A percentile compares a stretch with the other conserved stretches of the same genome.
Evolutionary conservation across 1,284 basidiomycete genomes (phyloP).

Genomic region (Ganoderma leucocontextum): DNA sequence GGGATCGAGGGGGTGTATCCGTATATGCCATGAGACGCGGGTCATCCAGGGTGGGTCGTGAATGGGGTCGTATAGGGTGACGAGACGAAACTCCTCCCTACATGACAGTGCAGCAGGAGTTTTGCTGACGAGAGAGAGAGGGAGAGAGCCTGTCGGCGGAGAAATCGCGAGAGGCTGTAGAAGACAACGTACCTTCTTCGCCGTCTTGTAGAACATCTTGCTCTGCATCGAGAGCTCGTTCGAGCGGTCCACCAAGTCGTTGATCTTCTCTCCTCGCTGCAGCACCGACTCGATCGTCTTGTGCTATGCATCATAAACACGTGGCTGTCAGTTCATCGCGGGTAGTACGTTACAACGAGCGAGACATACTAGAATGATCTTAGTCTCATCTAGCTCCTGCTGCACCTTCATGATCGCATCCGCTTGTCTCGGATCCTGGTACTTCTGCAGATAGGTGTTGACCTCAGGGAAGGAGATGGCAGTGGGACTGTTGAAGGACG

Average conservation of each 20-base stretch:
- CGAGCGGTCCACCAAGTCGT: conserved; percentile 96
- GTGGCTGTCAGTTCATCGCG: not conserved
- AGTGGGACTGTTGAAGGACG: conserved; percentile 68
- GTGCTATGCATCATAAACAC: conserved; percentile 64
- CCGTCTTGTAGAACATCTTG: conserved; percentile 91
- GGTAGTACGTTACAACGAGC: not conserved
- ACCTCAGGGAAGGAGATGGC: conserved; percentile 78
- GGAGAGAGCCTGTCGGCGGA: not conserved
- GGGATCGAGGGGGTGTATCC: not conserved
- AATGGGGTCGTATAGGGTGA: not conserved
- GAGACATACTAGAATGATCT: conserved; percentile 88
- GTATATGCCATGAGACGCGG: conserved; percentile 5
- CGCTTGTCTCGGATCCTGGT: conserved; percentile 98
- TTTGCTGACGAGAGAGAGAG: conserved; percentile 58
- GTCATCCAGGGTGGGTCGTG: conserved; percentile 18
- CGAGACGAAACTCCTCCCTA: conserved; percentile 23
- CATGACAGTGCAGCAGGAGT: conserved; percentile 68
- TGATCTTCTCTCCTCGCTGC: conserved; percentile 96
- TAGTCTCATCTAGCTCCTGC: conserved; percentile 98
- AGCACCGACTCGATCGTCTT: conserved; percentile 99
- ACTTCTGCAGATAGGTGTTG: conserved; percentile 87
- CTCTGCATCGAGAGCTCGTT: conserved; percentile 90
- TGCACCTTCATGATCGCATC: conserved; percentile 99
- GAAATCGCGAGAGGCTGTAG: not conserved
- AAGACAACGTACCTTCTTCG: conserved; percentile 66